Evolutionary conservation across 73 alveolate species (phyloP), one percentile per base, ranked within the genome.

Genomic region (Paramecium pentaurelia): DNA sequence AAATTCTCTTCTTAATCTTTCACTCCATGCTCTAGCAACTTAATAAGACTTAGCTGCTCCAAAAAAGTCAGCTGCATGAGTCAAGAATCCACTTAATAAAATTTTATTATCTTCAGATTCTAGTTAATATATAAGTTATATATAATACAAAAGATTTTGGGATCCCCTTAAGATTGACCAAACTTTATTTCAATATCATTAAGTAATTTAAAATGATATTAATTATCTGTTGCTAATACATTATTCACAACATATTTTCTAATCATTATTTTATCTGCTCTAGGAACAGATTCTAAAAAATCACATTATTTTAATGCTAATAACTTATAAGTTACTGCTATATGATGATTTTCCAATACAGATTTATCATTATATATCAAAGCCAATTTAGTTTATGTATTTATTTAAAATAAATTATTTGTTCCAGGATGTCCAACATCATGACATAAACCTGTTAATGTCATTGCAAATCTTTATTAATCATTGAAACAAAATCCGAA

Each of bases 301-400:
- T 94, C 92, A 25, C 88, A 77, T 93, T 92, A 77, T 64, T 95
- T 92, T 10, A 92, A 40, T 16, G 38, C 45, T 59, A 97, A 77
- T 36, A 97, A 45, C 92, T 92, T 95, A 94, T 96, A 97, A 4
- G 98, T 88, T 36, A 94, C 95, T 11, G 99, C 97, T 30, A 94
- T 85, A 83, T 97, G 99, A 92, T 95, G 96, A 84, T 92, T 95
- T 90, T 97, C 99, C n/a, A 97, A 94, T 1, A 97, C 97, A 59
- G 98, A 92, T 71, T 88, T 94, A 85, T 97, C 99, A 71, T 97
- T 96, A 86, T 96, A 97, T 70, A 93, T 92, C 6, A 96, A 32
- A 1, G 99, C 97, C 28, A 94, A 94, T 80, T 91, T 86, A 59
- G 94, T 73, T 75, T 59, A 86, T 37, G 98, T 83, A 34, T 96